Percentiles rank a stretch among this genome's conserved stretches.
Evolutionary conservation across 2,329 filamentous ascomycete species (phyloP).

Genomic region (Neopestalotiopsis rosae): DNA sequence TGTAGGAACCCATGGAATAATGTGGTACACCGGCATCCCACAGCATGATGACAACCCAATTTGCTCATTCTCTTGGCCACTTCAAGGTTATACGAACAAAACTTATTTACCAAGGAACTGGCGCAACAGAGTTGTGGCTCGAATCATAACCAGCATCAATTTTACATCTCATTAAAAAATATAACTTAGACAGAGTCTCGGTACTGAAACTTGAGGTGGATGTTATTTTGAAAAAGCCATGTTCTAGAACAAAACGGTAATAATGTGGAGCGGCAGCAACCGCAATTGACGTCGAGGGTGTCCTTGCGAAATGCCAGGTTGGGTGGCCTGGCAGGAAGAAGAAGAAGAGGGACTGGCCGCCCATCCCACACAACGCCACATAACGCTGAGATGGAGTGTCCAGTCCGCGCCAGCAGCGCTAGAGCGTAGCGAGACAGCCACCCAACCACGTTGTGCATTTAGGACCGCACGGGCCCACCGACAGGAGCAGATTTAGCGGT

Average conservation of each 20-base stretch:
- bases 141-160: not conserved
- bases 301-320: not conserved
- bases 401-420: not conserved
- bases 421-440: not conserved
- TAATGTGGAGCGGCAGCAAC: not conserved
- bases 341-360: too few relatives aligned
- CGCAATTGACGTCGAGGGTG: not conserved
- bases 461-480: not conserved
- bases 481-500: not conserved
- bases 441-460: not conserved
- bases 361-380: too few relatives aligned
- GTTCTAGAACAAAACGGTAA: not conserved
- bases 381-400: too few relatives aligned
- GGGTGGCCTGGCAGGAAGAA: too few relatives aligned
- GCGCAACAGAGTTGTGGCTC: not conserved
- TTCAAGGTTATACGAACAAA: not conserved
- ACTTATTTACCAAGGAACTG: not conserved
- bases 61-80: not conserved
- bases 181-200: not conserved
- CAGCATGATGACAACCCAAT: slow-evolving; percentile 3
- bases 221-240: not conserved
- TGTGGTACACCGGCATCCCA: not conserved
- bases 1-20: not conserved
- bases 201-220: not conserved
- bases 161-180: not conserved